A percentile compares a stretch with the other conserved stretches of the same genome.
Evolutionary conservation across 768 basidiomycete genomes (phyloP).

Genomic region (Suillus discolor): DNA sequence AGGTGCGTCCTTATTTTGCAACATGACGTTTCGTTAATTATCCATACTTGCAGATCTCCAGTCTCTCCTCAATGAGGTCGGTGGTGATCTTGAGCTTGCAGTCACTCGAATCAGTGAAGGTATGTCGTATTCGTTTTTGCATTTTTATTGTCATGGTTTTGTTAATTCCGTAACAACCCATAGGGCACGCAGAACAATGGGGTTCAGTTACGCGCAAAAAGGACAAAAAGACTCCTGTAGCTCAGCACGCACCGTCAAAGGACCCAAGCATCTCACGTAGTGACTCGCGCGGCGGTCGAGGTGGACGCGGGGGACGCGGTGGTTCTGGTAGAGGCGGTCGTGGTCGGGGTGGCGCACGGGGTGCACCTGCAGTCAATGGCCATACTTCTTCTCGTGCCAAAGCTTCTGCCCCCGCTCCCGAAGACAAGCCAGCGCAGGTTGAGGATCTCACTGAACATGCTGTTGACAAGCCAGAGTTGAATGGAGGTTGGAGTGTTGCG

Average conservation of each 20-base stretch:
- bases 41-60: constrained; percentile 55
- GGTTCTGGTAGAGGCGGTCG: constrained; percentile 55
- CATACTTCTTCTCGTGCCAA: constrained; percentile 27
- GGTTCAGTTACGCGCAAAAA: constrained; percentile 85
- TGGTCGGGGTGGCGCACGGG: constrained; percentile 43
- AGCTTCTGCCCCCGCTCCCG: constrained; percentile 35
- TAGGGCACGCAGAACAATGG: constrained; percentile 81
- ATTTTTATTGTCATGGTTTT: neutral
- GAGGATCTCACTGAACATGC: constrained; percentile 24
- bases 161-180: constrained; percentile 8
- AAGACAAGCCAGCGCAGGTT: constrained; percentile 23
- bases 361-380: constrained; percentile 35
- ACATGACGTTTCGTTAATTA: constrained; percentile 24
- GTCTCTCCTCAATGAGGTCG: constrained; percentile 65
- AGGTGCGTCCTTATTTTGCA: constrained; percentile 42
- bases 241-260: constrained; percentile 48
- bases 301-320: constrained; percentile 58
- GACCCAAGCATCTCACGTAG: constrained; percentile 39
- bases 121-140: constrained; percentile 25
- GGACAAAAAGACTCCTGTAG: constrained; percentile 67
- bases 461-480: constrained; percentile 20
- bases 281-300: constrained; percentile 55
- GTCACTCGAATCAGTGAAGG: constrained; percentile 79
- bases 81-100: constrained; percentile 70
- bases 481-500: constrained; percentile 13